phyloP scores from a whole-genome alignment of 208 protist species.

The Crithidia sp. region DNA sequence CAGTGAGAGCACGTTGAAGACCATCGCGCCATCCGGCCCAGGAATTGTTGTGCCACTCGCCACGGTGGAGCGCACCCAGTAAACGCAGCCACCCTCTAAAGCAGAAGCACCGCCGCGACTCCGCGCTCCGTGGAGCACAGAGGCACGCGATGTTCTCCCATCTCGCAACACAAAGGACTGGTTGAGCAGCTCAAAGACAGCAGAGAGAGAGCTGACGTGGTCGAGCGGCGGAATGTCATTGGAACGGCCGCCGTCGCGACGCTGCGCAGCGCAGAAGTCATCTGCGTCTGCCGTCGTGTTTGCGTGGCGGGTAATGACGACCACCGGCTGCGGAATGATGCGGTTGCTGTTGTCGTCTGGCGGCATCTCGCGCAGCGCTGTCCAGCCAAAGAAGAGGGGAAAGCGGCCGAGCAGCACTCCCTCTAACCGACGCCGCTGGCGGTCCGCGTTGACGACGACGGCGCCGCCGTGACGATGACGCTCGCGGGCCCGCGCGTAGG shows the following conservation, averaged over 20 bases:
- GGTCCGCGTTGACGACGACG: neutral
- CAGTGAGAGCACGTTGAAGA: slow-evolving; percentile 75
- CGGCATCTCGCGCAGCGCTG: slow-evolving; percentile 64
- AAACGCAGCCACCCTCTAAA: slow-evolving; percentile 11
- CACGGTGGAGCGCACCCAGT: slow-evolving; percentile 60
- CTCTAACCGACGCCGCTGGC: neutral
- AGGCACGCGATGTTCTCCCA: neutral
- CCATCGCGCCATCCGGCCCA: slow-evolving; percentile 76
- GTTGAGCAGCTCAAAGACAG: slow-evolving; percentile 31
- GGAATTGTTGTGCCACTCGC: slow-evolving; percentile 69
- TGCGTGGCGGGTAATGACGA: slow-evolving; percentile 36
- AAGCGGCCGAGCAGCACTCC: slow-evolving; percentile 63
- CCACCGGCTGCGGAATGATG: slow-evolving; percentile 72
- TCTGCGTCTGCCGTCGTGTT: neutral
- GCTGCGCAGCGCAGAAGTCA: slow-evolving; percentile 18
- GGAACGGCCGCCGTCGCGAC: neutral
- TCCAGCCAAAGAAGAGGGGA: slow-evolving; percentile 66
- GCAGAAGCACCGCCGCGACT: too few species aligned
- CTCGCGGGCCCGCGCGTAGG: slow-evolving; percentile 21
- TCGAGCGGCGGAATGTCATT: slow-evolving; percentile 39
- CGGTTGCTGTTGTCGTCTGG: slow-evolving; percentile 77
- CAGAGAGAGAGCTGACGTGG: slow-evolving; percentile 40
- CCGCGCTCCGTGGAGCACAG: too few species aligned
- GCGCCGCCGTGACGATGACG: slow-evolving; percentile 3
- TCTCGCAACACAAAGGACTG: slow-evolving; percentile 8